Conservation (phyloP, 495 filamentous ascomycete species). For the Chlorociboria aeruginascens region DNA sequence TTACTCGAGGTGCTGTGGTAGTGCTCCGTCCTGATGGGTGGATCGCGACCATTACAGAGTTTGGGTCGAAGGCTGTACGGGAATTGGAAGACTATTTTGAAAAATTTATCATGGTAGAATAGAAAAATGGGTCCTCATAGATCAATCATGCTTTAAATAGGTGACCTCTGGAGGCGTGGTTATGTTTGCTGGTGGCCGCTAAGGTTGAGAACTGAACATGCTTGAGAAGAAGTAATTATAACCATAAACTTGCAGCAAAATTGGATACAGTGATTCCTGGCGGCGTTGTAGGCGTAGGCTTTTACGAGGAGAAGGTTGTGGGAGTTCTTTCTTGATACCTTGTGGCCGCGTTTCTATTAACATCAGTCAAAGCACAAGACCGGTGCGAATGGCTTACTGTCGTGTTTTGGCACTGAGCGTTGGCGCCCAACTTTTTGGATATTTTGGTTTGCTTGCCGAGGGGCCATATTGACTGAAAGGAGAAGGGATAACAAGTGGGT, state of each 20-base stretch:
- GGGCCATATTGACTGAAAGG: constrained; percentile 14
- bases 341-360: too few species aligned
- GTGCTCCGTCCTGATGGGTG: constrained; percentile 35
- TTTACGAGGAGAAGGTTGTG: too few species aligned
- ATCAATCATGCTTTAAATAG: too few species aligned
- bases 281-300: too few species aligned
- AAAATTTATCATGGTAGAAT: background rate
- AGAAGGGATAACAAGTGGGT: constrained; percentile 12
- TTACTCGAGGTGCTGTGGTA: constrained; percentile 23
- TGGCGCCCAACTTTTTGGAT: constrained; percentile 10
- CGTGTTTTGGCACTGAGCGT: background rate
- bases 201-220: too few species aligned
- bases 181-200: too few species aligned
- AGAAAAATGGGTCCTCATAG: background rate
- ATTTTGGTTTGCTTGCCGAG: constrained; percentile 14
- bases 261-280: too few species aligned
- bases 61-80: constrained; percentile 8
- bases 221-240: too few species aligned
- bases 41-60: constrained; percentile 24
- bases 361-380: background rate
- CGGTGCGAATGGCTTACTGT: constrained; percentile 1
- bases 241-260: too few species aligned
- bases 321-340: too few species aligned
- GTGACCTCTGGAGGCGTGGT: too few species aligned
- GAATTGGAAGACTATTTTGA: constrained; percentile 26